Conservation (phyloP, 1,139 yeast genomes). For the Pichia sp. region DNA sequence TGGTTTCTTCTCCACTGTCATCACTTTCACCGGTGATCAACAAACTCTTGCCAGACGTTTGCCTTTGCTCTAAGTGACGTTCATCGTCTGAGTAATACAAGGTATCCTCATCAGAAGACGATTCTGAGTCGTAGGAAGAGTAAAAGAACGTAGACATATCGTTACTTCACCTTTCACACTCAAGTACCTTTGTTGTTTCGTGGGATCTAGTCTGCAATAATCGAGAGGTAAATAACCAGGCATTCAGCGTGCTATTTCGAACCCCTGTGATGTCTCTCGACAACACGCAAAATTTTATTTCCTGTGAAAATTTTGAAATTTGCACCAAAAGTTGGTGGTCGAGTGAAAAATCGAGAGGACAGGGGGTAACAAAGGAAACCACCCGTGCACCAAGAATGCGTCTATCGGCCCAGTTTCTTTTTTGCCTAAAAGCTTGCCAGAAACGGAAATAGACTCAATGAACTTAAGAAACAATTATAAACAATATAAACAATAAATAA, state of each 20-base stretch:
- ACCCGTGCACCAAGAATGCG: neutral
- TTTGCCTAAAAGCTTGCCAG: too few relatives aligned
- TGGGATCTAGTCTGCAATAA: neutral
- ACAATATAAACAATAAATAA: constrained; percentile 4
- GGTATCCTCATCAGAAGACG: constrained; percentile 73
- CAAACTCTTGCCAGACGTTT: constrained; percentile 5
- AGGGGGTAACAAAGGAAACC: too few relatives aligned
- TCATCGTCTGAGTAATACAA: constrained; percentile 70
- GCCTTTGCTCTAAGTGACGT: constrained; percentile 35
- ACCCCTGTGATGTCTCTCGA: neutral
- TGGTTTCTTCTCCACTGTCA: constrained; percentile 34
- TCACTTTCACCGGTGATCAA: constrained; percentile 24
- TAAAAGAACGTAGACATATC: constrained; percentile 75
- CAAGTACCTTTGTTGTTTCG: neutral
- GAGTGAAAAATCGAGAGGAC: neutral
- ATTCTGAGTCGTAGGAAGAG: constrained; percentile 52
- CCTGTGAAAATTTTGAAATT: constrained; percentile 5
- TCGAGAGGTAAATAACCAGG: neutral
- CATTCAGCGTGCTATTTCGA: neutral
- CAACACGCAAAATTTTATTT: constrained; percentile 10
- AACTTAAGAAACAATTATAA: constrained; percentile 1
- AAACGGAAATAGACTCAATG: too few relatives aligned
- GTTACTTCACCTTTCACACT: neutral
- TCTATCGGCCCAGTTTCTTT: neutral
- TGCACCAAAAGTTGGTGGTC: constrained; percentile 1